These are phyloP conservation scores for Bonia amplexicaulis DNA, from an alignment of 176 grass and related monocot genomes.

Conservation along the genomic window DNA sequence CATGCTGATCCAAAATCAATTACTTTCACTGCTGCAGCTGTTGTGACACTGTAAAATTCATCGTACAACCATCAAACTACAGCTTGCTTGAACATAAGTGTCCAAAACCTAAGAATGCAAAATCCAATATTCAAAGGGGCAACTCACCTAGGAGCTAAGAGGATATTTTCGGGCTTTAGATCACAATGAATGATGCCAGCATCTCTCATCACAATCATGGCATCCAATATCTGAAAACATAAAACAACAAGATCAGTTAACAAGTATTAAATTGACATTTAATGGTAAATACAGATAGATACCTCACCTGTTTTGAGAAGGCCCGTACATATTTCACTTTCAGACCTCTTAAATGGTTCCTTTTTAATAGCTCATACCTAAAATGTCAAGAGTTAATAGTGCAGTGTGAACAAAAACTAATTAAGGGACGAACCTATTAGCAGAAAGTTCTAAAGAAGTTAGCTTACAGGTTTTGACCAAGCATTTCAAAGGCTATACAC, in stretches of 20 bases:
- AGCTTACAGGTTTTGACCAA: slow-evolving; percentile 93
- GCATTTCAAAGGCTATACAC: slow-evolving; percentile 98
- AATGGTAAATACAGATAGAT: not conserved
- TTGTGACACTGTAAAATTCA: slow-evolving; percentile 57
- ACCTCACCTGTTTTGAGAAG: slow-evolving; percentile 86
- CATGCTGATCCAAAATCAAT: slow-evolving; percentile 99
- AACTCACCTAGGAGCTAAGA: slow-evolving; percentile 65
- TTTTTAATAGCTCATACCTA: slow-evolving; percentile 90
- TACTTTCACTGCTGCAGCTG: slow-evolving; percentile 87
- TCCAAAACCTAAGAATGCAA: slow-evolving; percentile 23
- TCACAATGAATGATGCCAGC: slow-evolving; percentile 99
- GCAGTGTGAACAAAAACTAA: not conserved
- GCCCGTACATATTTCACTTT: slow-evolving; percentile 66
- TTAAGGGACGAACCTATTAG: not conserved
- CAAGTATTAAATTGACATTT: slow-evolving; percentile 14
- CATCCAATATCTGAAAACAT: slow-evolving; percentile 77
- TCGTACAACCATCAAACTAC: slow-evolving; percentile 22
- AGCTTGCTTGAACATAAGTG: not conserved
- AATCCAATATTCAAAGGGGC: slow-evolving; percentile 8
- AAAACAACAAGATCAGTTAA: slow-evolving; percentile 19
- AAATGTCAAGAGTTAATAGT: slow-evolving; percentile 24
- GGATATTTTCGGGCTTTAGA: slow-evolving; percentile 97
- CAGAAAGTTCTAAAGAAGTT: not conserved
- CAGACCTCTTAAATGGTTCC: slow-evolving; percentile 82
- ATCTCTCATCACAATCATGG: slow-evolving; percentile 90